phyloP scores from a whole-genome alignment of 371 early-diverging fungal species.

The Umbelopsis sp. region DNA sequence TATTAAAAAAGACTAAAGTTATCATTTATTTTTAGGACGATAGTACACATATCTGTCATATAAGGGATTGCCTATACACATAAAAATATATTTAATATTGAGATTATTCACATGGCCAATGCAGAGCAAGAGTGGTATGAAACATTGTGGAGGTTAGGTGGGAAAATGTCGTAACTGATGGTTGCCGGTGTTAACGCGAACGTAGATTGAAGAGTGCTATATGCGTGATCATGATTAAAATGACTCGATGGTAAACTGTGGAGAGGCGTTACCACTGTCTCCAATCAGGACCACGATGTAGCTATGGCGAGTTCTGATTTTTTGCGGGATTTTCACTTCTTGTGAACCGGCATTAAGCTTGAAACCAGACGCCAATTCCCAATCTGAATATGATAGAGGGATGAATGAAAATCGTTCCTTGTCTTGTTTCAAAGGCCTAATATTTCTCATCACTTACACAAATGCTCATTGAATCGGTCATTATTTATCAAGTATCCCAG shows the following conservation, averaged over 20 bases:
- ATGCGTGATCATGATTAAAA: neutral
- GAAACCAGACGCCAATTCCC: conserved; percentile 39
- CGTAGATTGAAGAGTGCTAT: neutral
- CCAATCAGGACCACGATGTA: conserved; percentile 54
- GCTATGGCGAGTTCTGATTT: conserved; percentile 31
- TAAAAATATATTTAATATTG: neutral
- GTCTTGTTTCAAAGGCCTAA: neutral
- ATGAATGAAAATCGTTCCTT: neutral
- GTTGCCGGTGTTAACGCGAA: neutral
- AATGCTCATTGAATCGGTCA: conserved; percentile 37
- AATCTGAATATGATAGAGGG: conserved; percentile 12
- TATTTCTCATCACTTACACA: conserved; percentile 26
- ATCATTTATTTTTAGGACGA: neutral
- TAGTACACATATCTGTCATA: neutral
- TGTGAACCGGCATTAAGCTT: conserved; percentile 34
- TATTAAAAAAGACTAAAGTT: conserved; percentile 8
- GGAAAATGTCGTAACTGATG: neutral
- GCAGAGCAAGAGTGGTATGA: neutral
- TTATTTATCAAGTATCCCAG: conserved; percentile 41
- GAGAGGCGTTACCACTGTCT: conserved; percentile 53
- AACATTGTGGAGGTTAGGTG: neutral
- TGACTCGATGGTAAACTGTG: conserved; percentile 36
- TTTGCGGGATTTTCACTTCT: conserved; percentile 36
- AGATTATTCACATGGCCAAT: neutral
- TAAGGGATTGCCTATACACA: neutral